Conservation (phyloP, 1,139 yeast genomes). For the Geotrichum fermentans region DNA sequence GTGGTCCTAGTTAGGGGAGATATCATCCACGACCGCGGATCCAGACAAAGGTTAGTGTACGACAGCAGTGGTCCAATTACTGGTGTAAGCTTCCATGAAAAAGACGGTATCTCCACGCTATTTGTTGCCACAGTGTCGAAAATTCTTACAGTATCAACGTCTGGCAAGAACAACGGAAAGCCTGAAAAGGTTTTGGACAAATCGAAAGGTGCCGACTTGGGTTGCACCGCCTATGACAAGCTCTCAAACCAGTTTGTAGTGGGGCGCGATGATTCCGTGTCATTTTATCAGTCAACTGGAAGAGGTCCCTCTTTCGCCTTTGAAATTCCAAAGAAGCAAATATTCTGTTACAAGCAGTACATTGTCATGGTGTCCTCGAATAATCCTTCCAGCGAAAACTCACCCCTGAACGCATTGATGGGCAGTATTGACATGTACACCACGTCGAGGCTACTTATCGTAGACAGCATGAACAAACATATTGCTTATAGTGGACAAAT, state of each 20-base stretch:
- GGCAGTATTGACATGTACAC: conserved; percentile 25
- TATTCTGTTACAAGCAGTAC: conserved; percentile 49
- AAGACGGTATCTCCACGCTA: conserved; percentile 37
- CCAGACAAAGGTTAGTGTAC: conserved; percentile 75
- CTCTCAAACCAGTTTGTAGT: conserved; percentile 41
- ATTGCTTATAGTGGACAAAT: conserved; percentile 67
- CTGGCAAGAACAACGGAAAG: conserved; percentile 70
- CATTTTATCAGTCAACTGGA: conserved; percentile 52
- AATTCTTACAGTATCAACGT: conserved; percentile 67
- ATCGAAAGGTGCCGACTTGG: conserved; percentile 62
- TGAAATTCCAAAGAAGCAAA: conserved; percentile 53
- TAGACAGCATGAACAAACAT: conserved; percentile 66
- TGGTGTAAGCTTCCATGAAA: conserved; percentile 55
- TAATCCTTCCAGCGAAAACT: conserved; percentile 15
- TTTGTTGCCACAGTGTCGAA: conserved; percentile 68
- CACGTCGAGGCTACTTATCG: conserved; percentile 51
- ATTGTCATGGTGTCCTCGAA: conserved; percentile 52
- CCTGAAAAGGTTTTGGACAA: conserved; percentile 61
- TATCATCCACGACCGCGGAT: conserved; percentile 79
- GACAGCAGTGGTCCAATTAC: conserved; percentile 70
- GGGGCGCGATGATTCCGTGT: conserved; percentile 49
- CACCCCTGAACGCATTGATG: conserved; percentile 21
- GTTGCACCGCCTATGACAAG: conserved; percentile 49
- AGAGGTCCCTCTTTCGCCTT: conserved; percentile 56
- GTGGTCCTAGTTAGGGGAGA: conserved; percentile 85